Percentiles rank a stretch among this genome's conserved stretches.
These are phyloP conservation scores for Arthroderma sp. DNA, from an alignment of 2,329 filamentous ascomycete genomes.

Conservation along the genomic window DNA sequence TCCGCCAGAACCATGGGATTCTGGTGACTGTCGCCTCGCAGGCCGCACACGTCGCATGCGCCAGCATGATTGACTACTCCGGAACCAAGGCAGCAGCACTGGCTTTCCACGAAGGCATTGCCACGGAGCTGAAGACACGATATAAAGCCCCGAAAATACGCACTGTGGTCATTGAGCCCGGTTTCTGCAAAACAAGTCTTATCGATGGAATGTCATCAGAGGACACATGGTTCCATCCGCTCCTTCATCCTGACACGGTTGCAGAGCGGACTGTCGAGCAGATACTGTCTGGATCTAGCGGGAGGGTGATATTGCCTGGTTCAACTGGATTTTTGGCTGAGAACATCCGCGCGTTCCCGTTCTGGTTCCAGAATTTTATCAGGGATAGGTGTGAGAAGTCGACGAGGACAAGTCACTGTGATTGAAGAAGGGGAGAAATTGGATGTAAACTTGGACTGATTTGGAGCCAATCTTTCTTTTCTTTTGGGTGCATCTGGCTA, in stretches of 20 bases:
- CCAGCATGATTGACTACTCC: constrained; percentile 56
- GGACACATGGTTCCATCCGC: constrained; percentile 40
- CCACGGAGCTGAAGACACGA: constrained; percentile 45
- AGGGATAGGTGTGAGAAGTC: constrained; percentile 31
- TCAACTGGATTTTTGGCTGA: constrained; percentile 34
- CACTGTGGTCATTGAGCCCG: constrained; percentile 54
- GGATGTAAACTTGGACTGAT: neutral
- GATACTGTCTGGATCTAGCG: constrained; percentile 46
- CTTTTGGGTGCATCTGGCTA: neutral
- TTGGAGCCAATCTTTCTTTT: too few relatives aligned
- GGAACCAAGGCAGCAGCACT: constrained; percentile 55
- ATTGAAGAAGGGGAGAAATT: neutral
- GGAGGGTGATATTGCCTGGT: constrained; percentile 45
- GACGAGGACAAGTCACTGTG: constrained; percentile 11
- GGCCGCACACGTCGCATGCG: constrained; percentile 49
- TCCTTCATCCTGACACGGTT: constrained; percentile 50
- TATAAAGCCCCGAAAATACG: constrained; percentile 54
- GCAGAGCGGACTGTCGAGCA: constrained; percentile 51
- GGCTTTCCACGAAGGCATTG: constrained; percentile 55
- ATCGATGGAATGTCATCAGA: constrained; percentile 46
- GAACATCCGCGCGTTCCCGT: constrained; percentile 42
- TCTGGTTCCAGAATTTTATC: constrained; percentile 49
- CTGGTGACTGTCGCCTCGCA: constrained; percentile 57
- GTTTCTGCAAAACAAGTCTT: constrained; percentile 50
- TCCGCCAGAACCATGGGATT: constrained; percentile 55